Percentiles rank a stretch among this genome's conserved stretches.
phyloP scores from a whole-genome alignment of 176 grass and related monocot genomes.

The Stipa capillata region DNA sequence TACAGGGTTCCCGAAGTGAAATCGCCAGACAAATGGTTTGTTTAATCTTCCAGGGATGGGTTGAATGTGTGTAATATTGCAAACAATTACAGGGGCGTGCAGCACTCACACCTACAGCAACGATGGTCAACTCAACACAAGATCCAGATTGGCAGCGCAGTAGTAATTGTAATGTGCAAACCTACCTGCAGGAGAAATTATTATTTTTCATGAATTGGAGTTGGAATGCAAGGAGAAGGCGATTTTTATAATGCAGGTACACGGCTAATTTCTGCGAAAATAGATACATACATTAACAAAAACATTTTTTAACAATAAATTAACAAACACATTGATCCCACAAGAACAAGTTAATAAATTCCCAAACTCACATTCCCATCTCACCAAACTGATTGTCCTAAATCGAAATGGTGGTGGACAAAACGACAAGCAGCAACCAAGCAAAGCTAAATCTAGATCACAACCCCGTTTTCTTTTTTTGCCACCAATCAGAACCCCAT shows the following conservation, averaged over 20 bases:
- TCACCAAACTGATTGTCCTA: constrained; percentile 20
- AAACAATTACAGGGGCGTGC: constrained; percentile 16
- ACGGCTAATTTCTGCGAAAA: background rate
- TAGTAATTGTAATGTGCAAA: background rate
- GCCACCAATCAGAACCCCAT: background rate
- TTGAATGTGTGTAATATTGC: background rate
- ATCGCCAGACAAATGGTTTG: background rate
- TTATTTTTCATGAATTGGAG: background rate
- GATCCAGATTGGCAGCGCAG: background rate
- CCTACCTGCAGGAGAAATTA: background rate
- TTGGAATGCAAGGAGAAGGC: background rate
- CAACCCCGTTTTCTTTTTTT: background rate
- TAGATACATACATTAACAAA: background rate
- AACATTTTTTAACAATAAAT: too few relatives aligned
- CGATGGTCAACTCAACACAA: constrained; percentile 27
- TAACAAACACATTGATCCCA: background rate
- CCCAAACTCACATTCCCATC: constrained; percentile 20
- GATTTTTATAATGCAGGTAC: background rate
- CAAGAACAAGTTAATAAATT: constrained; percentile 2
- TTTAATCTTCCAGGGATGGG: constrained; percentile 15
- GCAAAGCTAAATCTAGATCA: constrained; percentile 23
- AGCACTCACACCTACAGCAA: constrained; percentile 5
- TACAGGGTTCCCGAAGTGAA: constrained; percentile 16
- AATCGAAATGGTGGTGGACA: constrained; percentile 9
- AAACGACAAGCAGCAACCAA: constrained; percentile 4